phyloP scores from a whole-genome alignment of 495 filamentous ascomycete genomes.

The Glutinoglossum americanum region DNA sequence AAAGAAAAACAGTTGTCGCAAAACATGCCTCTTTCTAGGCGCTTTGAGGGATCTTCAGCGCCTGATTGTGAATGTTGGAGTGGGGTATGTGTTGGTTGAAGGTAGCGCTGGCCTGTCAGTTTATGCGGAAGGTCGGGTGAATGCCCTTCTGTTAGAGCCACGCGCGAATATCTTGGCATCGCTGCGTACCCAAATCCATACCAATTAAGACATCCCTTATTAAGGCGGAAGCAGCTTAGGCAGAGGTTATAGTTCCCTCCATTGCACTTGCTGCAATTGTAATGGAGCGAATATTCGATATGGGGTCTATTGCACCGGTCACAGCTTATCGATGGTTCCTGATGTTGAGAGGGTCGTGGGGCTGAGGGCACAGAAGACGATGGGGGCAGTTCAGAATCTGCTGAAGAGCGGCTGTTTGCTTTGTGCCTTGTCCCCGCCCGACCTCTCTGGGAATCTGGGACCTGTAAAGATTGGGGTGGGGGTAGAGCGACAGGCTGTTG shows the following conservation, averaged over 20 bases:
- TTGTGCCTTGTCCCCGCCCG: background rate
- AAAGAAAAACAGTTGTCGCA: slow-evolving; percentile 51
- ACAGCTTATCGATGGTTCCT: slow-evolving; percentile 54
- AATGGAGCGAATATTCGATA: slow-evolving; percentile 67
- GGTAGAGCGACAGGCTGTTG: background rate
- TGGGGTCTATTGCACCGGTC: slow-evolving; percentile 37
- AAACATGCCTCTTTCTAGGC: slow-evolving; percentile 63
- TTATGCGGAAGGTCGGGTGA: slow-evolving; percentile 35
- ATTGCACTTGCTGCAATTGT: slow-evolving; percentile 47
- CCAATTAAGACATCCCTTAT: slow-evolving; percentile 60
- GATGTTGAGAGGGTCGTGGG: slow-evolving; percentile 25
- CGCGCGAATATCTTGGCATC: slow-evolving; percentile 28
- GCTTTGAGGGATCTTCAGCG: slow-evolving; percentile 34
- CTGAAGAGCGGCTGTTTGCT: background rate
- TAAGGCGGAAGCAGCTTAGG: slow-evolving; percentile 47
- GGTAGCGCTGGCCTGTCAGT: slow-evolving; percentile 43
- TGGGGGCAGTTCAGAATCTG: slow-evolving; percentile 10
- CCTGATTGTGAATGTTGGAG: slow-evolving; percentile 13
- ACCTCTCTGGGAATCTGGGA: background rate
- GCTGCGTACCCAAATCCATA: slow-evolving; percentile 51
- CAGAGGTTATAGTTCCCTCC: slow-evolving; percentile 58
- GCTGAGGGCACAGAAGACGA: slow-evolving; percentile 11
- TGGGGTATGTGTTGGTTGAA: slow-evolving; percentile 24
- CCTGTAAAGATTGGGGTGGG: background rate
- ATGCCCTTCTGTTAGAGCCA: slow-evolving; percentile 22